Conservation (phyloP, 1,284 basidiomycete genomes). For the Trichosporon ovoides region DNA sequence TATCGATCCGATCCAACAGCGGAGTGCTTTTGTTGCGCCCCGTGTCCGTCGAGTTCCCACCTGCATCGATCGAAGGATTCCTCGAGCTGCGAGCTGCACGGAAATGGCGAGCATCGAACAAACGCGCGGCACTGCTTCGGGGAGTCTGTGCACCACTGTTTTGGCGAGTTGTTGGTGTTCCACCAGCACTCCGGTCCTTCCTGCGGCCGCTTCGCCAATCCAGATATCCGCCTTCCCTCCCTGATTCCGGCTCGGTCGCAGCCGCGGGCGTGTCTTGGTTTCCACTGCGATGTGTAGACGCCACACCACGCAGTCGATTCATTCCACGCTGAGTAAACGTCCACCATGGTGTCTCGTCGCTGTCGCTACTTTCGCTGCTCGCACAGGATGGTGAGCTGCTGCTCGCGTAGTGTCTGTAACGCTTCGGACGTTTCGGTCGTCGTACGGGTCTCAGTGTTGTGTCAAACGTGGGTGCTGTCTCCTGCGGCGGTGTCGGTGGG, state of each 20-base stretch:
- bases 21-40: background rate
- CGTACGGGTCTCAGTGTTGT: background rate
- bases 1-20: background rate
- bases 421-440: slow-evolving; percentile 8
- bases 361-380: slow-evolving; percentile 56
- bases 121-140: background rate
- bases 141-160: slow-evolving; percentile 3
- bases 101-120: slow-evolving; percentile 2
- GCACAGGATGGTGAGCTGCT: slow-evolving; percentile 50
- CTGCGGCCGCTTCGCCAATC: background rate
- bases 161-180: slow-evolving; percentile 1
- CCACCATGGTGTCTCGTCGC: slow-evolving; percentile 49
- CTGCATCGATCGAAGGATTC: background rate
- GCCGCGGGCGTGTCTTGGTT: no score
- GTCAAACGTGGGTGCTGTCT: slow-evolving; percentile 13
- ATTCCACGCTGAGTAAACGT: slow-evolving; percentile 42
- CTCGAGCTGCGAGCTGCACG: background rate
- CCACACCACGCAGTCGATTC: slow-evolving; percentile 28
- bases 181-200: background rate
- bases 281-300: background rate
- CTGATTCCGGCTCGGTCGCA: slow-evolving; percentile 20
- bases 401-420: slow-evolving; percentile 6
- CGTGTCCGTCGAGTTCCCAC: slow-evolving; percentile 1
- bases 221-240: background rate
- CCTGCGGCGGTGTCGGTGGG: slow-evolving; percentile 16